phyloP scores from a whole-genome alignment of 2,329 filamentous ascomycete species.

The Myriosclerotinia scirpicola region DNA sequence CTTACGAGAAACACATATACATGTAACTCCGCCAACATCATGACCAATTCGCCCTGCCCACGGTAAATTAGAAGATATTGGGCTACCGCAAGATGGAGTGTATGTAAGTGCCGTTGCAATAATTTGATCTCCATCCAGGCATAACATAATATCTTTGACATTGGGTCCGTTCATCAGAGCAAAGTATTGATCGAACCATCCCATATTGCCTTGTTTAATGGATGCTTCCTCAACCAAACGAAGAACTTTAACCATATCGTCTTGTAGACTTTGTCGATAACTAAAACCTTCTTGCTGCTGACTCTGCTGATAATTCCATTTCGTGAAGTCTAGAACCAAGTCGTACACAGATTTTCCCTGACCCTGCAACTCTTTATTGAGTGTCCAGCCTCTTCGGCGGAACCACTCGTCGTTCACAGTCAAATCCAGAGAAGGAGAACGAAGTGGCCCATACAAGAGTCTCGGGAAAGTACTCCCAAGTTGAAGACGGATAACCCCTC shows the following conservation, averaged over 20 bases:
- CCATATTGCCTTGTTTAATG: slow-evolving; percentile 49
- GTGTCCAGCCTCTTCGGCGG: slow-evolving; percentile 52
- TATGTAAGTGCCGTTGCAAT: slow-evolving; percentile 58
- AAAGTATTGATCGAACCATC: slow-evolving; percentile 61
- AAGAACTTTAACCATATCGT: slow-evolving; percentile 50
- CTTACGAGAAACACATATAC: slow-evolving; percentile 58
- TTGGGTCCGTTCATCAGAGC: slow-evolving; percentile 50
- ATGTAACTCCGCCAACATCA: slow-evolving; percentile 59
- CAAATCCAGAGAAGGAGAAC: slow-evolving; percentile 38
- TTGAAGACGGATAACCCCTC: slow-evolving; percentile 55
- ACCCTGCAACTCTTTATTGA: slow-evolving; percentile 48
- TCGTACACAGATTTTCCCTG: slow-evolving; percentile 53
- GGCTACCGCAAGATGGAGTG: slow-evolving; percentile 48
- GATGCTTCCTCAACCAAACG: slow-evolving; percentile 53
- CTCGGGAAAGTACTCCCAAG: slow-evolving; percentile 60
- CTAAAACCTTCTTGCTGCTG: slow-evolving; percentile 47
- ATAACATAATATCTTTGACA: slow-evolving; percentile 55
- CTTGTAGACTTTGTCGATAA: slow-evolving; percentile 34
- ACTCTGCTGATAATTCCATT: slow-evolving; percentile 46
- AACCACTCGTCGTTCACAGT: slow-evolving; percentile 52
- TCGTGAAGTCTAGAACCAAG: slow-evolving; percentile 53
- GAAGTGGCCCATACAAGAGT: slow-evolving; percentile 55
- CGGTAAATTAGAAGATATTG: slow-evolving; percentile 52
- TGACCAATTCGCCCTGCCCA: slow-evolving; percentile 54
- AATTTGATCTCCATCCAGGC: slow-evolving; percentile 49